A percentile compares a stretch with the other conserved stretches of the same genome.
Evolutionary conservation across 164 flowering plant genomes (phyloP).

Genomic region (Aristolochia contorta): DNA sequence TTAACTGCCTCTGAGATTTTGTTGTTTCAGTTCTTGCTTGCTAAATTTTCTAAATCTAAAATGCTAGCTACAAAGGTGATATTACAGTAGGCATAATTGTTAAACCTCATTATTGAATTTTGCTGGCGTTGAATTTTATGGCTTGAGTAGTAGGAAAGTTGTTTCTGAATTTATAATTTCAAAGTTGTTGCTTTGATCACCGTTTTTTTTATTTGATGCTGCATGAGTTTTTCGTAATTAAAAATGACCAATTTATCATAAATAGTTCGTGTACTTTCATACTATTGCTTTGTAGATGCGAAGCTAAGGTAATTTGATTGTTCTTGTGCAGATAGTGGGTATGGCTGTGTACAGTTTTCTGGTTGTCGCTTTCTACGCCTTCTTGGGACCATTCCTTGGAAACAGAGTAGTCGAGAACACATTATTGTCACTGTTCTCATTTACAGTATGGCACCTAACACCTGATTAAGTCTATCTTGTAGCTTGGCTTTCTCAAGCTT

Average conservation of each 20-base stretch:
- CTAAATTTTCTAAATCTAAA: not conserved
- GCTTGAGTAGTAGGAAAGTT: not conserved
- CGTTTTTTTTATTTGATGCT: not conserved
- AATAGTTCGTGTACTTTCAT: not conserved
- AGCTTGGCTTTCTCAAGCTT: not conserved
- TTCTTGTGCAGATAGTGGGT: constrained; percentile 66
- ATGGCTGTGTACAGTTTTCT: constrained; percentile 58
- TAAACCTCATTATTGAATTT: not conserved
- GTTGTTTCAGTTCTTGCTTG: not conserved
- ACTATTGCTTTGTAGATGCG: not conserved
- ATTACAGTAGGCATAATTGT: not conserved
- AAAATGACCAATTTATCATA: not conserved
- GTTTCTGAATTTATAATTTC: not conserved
- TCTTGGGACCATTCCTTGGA: constrained; percentile 81
- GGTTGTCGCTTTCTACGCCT: constrained; percentile 58
- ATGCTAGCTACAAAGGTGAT: not conserved
- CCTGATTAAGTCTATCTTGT: too few species aligned
- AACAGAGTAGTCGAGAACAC: constrained; percentile 60
- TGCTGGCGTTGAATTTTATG: not conserved
- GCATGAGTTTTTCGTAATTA: not conserved
- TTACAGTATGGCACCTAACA: constrained; percentile 36
- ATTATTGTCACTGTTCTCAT: constrained; percentile 44
- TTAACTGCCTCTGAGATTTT: too few species aligned
- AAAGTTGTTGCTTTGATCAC: not conserved
- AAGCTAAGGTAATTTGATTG: constrained; percentile 1